These are phyloP conservation scores for Globisporangium splendens DNA, from an alignment of 352 stramenopile genomes.

Conservation along the genomic window DNA sequence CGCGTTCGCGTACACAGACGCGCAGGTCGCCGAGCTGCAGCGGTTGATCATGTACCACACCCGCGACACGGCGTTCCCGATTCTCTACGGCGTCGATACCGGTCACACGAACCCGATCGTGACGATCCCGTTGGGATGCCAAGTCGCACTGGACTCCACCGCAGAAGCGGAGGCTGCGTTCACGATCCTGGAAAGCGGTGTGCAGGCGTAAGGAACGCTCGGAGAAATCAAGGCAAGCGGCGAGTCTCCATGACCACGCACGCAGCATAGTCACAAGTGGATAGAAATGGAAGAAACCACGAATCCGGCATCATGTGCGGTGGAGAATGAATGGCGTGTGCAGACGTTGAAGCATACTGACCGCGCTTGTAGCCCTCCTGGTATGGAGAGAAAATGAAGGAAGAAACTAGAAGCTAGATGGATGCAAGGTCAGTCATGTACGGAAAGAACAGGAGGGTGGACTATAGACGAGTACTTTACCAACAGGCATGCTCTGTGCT, in stretches of 20 bases:
- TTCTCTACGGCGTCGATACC: constrained; percentile 55
- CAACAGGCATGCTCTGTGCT: no score
- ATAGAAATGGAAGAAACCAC: no score
- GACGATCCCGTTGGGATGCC: constrained; percentile 45
- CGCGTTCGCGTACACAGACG: constrained; percentile 34
- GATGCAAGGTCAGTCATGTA: no score
- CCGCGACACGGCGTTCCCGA: constrained; percentile 37
- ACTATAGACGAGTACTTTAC: no score
- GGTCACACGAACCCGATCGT: constrained; percentile 58
- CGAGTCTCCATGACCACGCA: not conserved
- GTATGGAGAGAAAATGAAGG: no score
- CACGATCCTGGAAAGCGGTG: constrained; percentile 7
- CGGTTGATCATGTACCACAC: constrained; percentile 54
- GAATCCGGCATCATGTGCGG: no score
- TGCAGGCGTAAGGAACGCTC: not conserved
- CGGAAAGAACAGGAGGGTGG: no score
- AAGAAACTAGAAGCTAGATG: no score
- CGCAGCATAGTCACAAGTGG: not conserved
- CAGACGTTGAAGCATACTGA: no score
- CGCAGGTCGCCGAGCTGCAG: constrained; percentile 39
- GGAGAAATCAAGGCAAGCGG: not conserved
- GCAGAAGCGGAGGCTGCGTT: not conserved
- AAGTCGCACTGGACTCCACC: constrained; percentile 33
- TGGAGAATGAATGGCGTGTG: no score
- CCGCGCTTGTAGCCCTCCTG: no score